Base-by-base conservation (phyloP, 1,284 basidiomycete species). In the Xanthoconium separans region DNA sequence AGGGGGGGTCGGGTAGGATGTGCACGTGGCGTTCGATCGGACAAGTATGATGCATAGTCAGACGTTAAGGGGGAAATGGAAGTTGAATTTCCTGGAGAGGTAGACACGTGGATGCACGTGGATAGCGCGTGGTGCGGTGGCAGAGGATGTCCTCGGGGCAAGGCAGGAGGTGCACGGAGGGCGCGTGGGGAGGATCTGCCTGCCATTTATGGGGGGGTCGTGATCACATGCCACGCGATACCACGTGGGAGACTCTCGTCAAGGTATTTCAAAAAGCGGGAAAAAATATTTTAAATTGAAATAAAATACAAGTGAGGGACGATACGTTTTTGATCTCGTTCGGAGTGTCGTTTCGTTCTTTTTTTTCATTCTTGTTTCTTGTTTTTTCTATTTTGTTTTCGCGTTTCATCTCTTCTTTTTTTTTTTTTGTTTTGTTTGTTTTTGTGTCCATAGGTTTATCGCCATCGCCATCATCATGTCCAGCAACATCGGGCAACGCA, bases 401-500 rank as follows among this genome's bases (percentile, higher is more conserved):
- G 6, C 30, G 15, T 29, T 29, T 54, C 31, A 27, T 36, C 39
- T 12, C 39, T n/a, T 41, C 51, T 37, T 44, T 48, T n/a, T n/a
- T n/a, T n/a, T n/a, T n/a, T n/a, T n/a, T n/a, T n/a, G n/a, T 12
- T 33, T 43, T 46, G 40, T 33, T 46, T 51, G 41, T 45, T 37
- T 36, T 41, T 42, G 42, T 58, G 48, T 57, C 2, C 22, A 52
- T 59, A 59, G 46, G 34, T 55, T 59, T 47, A 22, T 58, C 61
- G 43, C 29, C 53, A 62, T 62, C 63, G 43, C 7, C 36, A n/a
- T 37, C 36, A n/a, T 37, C 36, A 37, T 37, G 36, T 37, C 50
- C 37, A 39, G 6, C 42, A 44, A 29, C 39, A 44, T 69, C 52
- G 68, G 70, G 11, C 60, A 59, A 43, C 70, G 57, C 50, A 69